These are phyloP conservation scores for Cyberlindnera subsufficiens DNA, from an alignment of 805 yeast genomes.

Conservation along the genomic window DNA sequence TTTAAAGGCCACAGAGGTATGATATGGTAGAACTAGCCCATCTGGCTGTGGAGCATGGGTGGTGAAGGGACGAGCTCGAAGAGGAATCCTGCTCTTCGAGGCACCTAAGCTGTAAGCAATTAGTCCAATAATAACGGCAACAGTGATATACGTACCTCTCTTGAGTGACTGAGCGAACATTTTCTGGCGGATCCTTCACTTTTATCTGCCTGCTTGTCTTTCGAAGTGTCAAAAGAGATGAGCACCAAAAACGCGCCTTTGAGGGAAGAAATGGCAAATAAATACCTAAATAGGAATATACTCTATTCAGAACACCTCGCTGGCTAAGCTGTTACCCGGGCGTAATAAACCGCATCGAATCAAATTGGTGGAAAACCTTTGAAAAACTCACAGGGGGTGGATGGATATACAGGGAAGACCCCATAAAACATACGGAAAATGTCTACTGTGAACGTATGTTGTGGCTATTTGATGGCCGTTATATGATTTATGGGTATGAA, in stretches of 20 bases:
- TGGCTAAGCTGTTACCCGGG: not conserved
- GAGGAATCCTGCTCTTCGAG: slow-evolving; percentile 1
- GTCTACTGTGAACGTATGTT: slow-evolving; percentile 46
- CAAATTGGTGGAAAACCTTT: not conserved
- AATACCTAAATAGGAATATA: too few species aligned
- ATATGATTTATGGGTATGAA: too few species aligned
- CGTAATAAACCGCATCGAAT: not conserved
- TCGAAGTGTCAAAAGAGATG: too few species aligned
- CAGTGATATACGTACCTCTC: slow-evolving; percentile 20
- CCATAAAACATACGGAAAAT: slow-evolving; percentile 19
- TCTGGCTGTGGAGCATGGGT: slow-evolving; percentile 3
- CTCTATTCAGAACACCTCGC: too few species aligned
- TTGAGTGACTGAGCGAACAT: slow-evolving; percentile 8
- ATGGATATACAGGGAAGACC: not conserved
- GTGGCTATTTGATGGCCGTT: not conserved
- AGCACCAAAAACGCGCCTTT: too few species aligned
- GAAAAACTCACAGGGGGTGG: not conserved
- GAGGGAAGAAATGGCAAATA: too few species aligned
- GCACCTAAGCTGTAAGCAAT: slow-evolving; percentile 18
- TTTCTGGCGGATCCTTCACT: too few species aligned
- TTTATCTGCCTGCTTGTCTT: too few species aligned
- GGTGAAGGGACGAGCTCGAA: slow-evolving; percentile 7
- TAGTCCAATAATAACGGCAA: slow-evolving; percentile 10
- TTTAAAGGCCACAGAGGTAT: slow-evolving; percentile 64
- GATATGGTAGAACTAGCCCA: slow-evolving; percentile 31